These are phyloP conservation scores for Penicillium antarcticum DNA, from an alignment of 495 filamentous ascomycete species.

Conservation along the genomic window DNA sequence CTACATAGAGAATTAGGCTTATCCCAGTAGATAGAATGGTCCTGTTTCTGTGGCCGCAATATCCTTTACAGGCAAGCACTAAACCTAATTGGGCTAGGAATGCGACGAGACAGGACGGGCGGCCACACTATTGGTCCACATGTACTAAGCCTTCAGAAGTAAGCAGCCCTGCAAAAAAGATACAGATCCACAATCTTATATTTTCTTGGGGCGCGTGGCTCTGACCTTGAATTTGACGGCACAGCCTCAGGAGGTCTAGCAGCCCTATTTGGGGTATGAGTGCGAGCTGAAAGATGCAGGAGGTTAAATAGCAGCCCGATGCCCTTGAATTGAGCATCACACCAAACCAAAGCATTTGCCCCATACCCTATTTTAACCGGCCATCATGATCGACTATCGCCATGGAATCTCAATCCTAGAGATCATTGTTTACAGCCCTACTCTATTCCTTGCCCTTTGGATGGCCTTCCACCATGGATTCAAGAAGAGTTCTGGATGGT, in stretches of 20 bases:
- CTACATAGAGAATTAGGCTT: too few species aligned
- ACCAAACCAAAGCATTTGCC: background rate
- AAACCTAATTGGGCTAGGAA: background rate
- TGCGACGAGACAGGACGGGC: background rate
- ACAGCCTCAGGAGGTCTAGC: background rate
- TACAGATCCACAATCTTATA: background rate
- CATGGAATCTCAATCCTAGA: slow-evolving; percentile 37
- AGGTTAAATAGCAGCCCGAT: background rate
- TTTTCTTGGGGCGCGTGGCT: background rate
- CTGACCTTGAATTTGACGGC: background rate
- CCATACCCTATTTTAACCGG: background rate
- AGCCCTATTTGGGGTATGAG: background rate
- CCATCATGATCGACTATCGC: slow-evolving; percentile 16
- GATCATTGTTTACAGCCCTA: slow-evolving; percentile 31
- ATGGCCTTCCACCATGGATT: slow-evolving; percentile 41
- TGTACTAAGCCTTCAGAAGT: background rate
- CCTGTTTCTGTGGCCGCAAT: too few species aligned
- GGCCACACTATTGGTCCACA: too few species aligned
- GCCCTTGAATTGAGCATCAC: background rate
- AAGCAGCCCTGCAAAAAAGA: background rate
- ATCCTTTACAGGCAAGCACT: background rate
- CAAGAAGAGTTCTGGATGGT: slow-evolving; percentile 27
- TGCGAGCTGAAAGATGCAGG: background rate
- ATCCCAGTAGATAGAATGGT: too few species aligned
- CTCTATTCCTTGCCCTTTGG: slow-evolving; percentile 26